Evolutionary conservation across 139 green algal genomes (phyloP).

Genomic region (Volvox africanus): DNA sequence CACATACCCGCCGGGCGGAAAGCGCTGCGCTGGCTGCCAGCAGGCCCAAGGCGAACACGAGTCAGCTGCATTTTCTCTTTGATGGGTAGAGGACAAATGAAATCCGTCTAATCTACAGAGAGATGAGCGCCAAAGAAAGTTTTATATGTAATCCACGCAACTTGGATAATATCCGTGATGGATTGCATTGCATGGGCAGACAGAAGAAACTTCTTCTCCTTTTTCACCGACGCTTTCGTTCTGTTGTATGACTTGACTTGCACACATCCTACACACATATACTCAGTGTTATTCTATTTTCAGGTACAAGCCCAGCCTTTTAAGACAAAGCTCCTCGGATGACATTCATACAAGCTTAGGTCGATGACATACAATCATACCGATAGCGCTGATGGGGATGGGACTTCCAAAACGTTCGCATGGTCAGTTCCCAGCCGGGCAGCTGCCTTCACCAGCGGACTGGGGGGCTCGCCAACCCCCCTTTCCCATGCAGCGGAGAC

Average conservation of each 20-base stretch:
- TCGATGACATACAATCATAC: constrained; percentile 33
- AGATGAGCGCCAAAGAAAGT: too few species aligned
- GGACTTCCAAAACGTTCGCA: constrained; percentile 8
- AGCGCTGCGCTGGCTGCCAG: constrained; percentile 20
- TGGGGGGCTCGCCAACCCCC: neutral
- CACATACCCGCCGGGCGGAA: constrained; percentile 10
- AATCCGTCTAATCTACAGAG: too few species aligned
- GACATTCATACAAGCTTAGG: neutral
- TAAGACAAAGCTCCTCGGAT: too few species aligned
- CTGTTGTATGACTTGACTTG: too few species aligned
- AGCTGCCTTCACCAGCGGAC: neutral
- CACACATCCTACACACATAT: too few species aligned
- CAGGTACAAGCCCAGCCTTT: too few species aligned
- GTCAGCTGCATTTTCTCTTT: constrained; percentile 16
- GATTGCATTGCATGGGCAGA: too few species aligned
- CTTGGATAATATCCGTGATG: too few species aligned
- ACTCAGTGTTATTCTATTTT: too few species aligned
- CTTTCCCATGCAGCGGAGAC: neutral
- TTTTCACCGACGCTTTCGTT: too few species aligned
- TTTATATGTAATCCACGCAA: too few species aligned
- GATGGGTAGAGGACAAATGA: neutral
- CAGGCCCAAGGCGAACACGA: neutral
- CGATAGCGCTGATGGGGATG: neutral
- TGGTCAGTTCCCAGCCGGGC: constrained; percentile 25
- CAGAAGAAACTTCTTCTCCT: too few species aligned